Evolutionary conservation across 2,329 filamentous ascomycete genomes (phyloP).

Genomic region (Aspergillus luchuensis): DNA sequence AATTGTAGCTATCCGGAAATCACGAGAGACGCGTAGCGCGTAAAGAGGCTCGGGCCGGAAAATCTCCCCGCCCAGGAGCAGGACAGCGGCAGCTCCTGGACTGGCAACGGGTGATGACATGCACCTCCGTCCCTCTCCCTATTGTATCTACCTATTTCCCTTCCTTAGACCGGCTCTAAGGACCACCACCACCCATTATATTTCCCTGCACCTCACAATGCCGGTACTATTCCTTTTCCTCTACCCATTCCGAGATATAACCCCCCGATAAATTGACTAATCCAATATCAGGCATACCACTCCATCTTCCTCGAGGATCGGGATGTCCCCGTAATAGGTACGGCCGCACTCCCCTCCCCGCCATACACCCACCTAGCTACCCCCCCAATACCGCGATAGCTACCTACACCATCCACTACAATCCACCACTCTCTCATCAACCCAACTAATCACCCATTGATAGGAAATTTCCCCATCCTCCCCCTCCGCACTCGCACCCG

Average conservation of each 20-base stretch:
- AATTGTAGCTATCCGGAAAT: neutral
- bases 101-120: constrained; percentile 29
- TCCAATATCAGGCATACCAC: constrained; percentile 77
- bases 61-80: constrained; percentile 25
- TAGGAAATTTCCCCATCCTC: constrained; percentile 90
- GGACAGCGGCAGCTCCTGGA: neutral
- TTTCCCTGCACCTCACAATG: constrained; percentile 40
- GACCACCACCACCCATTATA: constrained; percentile 9
- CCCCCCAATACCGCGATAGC: neutral
- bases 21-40: constrained; percentile 41
- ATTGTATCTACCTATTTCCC: constrained; percentile 12
- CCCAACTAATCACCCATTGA: constrained; percentile 21
- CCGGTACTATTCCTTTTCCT: constrained; percentile 41
- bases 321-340: constrained; percentile 66
- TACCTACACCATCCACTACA: too few species aligned
- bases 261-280: constrained; percentile 5
- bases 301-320: constrained; percentile 89
- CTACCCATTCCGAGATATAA: neutral
- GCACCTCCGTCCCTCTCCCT: constrained; percentile 17
- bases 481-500: constrained; percentile 93
- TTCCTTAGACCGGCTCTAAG: constrained; percentile 26
- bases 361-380: constrained; percentile 30
- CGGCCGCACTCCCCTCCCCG: constrained; percentile 13
- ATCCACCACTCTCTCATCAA: neutral
- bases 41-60: constrained; percentile 47